Base-by-base conservation (phyloP, 2,329 filamentous ascomycete species). In the Epichloe aotearoae region DNA sequence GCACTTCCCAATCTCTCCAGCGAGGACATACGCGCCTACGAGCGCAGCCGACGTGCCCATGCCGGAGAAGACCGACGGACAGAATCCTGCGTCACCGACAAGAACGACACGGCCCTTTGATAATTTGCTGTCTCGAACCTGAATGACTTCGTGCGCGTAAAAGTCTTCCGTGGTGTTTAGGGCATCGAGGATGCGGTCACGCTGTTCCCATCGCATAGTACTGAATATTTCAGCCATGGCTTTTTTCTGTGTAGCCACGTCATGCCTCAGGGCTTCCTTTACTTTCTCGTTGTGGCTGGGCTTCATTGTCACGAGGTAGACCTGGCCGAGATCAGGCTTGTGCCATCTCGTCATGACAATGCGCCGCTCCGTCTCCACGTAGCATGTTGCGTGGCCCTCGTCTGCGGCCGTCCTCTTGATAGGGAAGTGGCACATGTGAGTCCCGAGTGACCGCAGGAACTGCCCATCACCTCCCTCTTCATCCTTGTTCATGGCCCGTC, bases 1-100 rank as follows among this genome's bases (percentile, higher is more conserved):
- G n/a, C 57, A 54, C 41, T 50, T 52, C 11, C 51, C 48, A 8
- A 74, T 61, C 46, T 73, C 72, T 1, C 75, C 73, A 1, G 74
- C 74, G 2, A 79, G 64, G 1, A 75, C 61, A 54, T 79, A 79
- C 1, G 71, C 75, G 2, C 69, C 69, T 0, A 69, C 57, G n/a
- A 77, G 54, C 1, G 70, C 70, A 2, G 66, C 56, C 1, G 65
- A 68, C 1, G 72, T 75, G n/a, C 74, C 73, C 64, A 71, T 69
- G 0, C 75, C 74, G 0, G 69, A 71, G 3, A 55, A 38, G 67
- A 54, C 4, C 64, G 67, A 7, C 64, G 68, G 1, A 68, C 72
- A 54, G 41, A 67, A 71, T 0, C 62, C 74, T 3, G 76, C 72
- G 53, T 80, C 75, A 0, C 74, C 76, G 1, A 77, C 53, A 3